Evolutionary conservation across 768 basidiomycete genomes (phyloP).

Genomic region (Auriscalpium orientale): DNA sequence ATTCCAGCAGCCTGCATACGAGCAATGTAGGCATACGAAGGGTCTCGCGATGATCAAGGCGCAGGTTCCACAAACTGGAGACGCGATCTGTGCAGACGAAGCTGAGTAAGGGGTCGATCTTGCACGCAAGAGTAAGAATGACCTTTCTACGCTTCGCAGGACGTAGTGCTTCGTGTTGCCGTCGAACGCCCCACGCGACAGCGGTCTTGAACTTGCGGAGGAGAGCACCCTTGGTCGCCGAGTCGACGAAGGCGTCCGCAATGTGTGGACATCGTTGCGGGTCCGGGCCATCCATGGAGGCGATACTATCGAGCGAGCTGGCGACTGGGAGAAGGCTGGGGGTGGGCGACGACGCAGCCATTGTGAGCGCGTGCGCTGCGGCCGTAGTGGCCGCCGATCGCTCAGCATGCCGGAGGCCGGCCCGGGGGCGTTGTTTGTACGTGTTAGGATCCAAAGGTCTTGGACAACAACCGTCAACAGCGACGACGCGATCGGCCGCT

Average conservation of each 20-base stretch:
- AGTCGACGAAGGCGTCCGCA: conserved; percentile 27
- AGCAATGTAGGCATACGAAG: conserved; percentile 67
- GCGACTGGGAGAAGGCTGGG: too few species aligned
- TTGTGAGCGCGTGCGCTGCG: too few species aligned
- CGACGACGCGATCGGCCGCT: too few species aligned
- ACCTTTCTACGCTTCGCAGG: conserved; percentile 64
- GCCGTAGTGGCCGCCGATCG: too few species aligned
- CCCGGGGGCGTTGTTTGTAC: too few species aligned
- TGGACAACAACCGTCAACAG: too few species aligned
- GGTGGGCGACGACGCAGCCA: too few species aligned
- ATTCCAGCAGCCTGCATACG: conserved; percentile 64
- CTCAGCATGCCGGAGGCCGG: too few species aligned
- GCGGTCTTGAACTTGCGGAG: conserved; percentile 46
- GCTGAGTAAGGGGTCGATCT: background rate
- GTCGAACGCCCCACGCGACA: conserved; percentile 46
- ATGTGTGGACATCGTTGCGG: conserved; percentile 35
- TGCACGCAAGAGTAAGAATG: background rate
- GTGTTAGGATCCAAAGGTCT: too few species aligned
- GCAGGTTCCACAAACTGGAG: conserved; percentile 62
- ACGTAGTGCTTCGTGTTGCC: conserved; percentile 37
- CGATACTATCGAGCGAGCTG: too few species aligned
- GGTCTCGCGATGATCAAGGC: conserved; percentile 48
- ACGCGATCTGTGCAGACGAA: conserved; percentile 33
- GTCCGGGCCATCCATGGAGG: background rate
- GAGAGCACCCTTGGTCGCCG: conserved; percentile 20